These are phyloP conservation scores for Cryptococcus sp. DNA, from an alignment of 1,284 basidiomycete genomes.

Conservation along the genomic window DNA sequence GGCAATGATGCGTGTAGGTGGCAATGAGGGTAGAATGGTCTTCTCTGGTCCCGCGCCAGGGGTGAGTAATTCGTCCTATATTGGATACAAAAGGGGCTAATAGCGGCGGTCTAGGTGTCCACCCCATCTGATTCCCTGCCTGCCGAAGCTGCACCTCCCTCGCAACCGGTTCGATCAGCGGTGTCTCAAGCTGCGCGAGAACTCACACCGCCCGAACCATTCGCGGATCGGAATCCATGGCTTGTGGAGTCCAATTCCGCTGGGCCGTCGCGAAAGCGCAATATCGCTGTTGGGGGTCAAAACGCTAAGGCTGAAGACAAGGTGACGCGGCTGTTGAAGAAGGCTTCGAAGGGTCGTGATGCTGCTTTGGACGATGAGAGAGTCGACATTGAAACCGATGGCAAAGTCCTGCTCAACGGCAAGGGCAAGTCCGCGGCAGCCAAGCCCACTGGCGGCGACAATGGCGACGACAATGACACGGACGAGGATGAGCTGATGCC, in stretches of 20 bases:
- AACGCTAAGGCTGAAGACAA: slow-evolving; percentile 66
- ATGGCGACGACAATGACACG: slow-evolving; percentile 61
- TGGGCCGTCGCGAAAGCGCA: slow-evolving; percentile 64
- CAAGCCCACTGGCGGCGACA: slow-evolving; percentile 22
- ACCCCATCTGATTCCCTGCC: too few species aligned
- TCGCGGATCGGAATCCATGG: slow-evolving; percentile 68
- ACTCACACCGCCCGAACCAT: slow-evolving; percentile 10
- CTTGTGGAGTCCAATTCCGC: slow-evolving; percentile 57
- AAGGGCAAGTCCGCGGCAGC: slow-evolving; percentile 17
- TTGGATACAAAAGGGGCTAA: neutral
- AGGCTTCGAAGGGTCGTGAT: slow-evolving; percentile 62
- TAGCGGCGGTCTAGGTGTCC: neutral
- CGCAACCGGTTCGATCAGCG: slow-evolving; percentile 29
- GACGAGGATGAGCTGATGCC: slow-evolving; percentile 56
- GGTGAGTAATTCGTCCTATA: slow-evolving; percentile 7
- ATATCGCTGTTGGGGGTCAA: slow-evolving; percentile 57
- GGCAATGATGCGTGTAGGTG: slow-evolving; percentile 50
- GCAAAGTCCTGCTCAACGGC: slow-evolving; percentile 9
- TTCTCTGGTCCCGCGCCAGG: slow-evolving; percentile 48
- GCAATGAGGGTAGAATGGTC: slow-evolving; percentile 57
- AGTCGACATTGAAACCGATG: slow-evolving; percentile 71
- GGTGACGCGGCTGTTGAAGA: slow-evolving; percentile 70
- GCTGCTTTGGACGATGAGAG: slow-evolving; percentile 66
- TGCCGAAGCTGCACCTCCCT: slow-evolving; percentile 6
- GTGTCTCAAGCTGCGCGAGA: slow-evolving; percentile 23